These are phyloP conservation scores for Linnemannia schmuckeri DNA, from an alignment of 192 early-diverging fungal species.

Conservation along the genomic window DNA sequence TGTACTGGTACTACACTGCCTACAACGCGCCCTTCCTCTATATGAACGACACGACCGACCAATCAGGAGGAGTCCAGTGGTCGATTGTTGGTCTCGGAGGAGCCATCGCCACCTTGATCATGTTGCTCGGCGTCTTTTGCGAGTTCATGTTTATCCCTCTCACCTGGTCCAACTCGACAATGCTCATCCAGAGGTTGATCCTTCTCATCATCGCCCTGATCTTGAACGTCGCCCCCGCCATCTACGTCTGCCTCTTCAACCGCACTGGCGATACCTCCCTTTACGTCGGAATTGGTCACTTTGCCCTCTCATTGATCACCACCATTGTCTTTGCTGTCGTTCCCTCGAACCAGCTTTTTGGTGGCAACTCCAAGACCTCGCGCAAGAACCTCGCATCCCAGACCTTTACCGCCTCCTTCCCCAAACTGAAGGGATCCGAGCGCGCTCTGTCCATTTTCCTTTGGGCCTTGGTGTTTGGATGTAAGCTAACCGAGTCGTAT, in stretches of 20 bases:
- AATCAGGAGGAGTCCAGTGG: slow-evolving; percentile 63
- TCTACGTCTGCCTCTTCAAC: slow-evolving; percentile 66
- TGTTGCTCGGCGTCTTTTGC: slow-evolving; percentile 73
- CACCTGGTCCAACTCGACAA: slow-evolving; percentile 67
- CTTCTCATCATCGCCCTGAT: slow-evolving; percentile 72
- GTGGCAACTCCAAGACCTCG: slow-evolving; percentile 35
- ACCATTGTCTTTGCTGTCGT: slow-evolving; percentile 77
- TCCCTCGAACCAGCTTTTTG: slow-evolving; percentile 73
- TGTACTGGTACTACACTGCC: slow-evolving; percentile 86
- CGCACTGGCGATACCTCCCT: slow-evolving; percentile 62
- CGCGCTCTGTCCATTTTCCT: slow-evolving; percentile 77
- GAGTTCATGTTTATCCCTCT: slow-evolving; percentile 81
- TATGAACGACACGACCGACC: slow-evolving; percentile 59
- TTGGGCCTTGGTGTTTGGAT: slow-evolving; percentile 79
- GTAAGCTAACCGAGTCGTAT: slow-evolving; percentile 86
- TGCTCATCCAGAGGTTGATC: slow-evolving; percentile 63
- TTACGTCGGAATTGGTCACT: slow-evolving; percentile 74
- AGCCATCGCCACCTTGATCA: slow-evolving; percentile 75
- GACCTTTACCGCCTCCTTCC: slow-evolving; percentile 82
- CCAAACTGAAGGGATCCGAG: slow-evolving; percentile 73
- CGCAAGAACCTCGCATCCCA: slow-evolving; percentile 62
- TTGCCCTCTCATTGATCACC: slow-evolving; percentile 75
- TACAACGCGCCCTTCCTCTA: slow-evolving; percentile 79
- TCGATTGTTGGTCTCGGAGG: slow-evolving; percentile 80
- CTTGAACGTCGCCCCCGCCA: slow-evolving; percentile 73